Evolutionary conservation across 192 early-diverging fungal genomes (phyloP).

Genomic region (Oehlia diaphana): DNA sequence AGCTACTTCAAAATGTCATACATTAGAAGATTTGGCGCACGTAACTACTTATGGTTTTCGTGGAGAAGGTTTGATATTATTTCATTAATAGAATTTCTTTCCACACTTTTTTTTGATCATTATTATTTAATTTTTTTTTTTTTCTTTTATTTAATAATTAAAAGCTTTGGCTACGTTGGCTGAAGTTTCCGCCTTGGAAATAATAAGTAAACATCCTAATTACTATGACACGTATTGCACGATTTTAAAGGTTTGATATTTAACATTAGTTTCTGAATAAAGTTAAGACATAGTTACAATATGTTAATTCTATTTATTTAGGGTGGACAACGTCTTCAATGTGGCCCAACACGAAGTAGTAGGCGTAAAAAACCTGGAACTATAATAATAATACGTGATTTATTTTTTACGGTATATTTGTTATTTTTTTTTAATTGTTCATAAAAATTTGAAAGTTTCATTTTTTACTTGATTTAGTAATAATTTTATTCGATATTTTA

Average conservation of each 20-base stretch:
- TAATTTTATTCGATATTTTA: conserved; percentile 21
- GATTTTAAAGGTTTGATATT: conserved; percentile 40
- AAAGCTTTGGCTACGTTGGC: conserved; percentile 51
- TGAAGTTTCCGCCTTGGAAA: conserved; percentile 50
- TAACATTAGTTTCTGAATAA: background rate
- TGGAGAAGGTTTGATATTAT: conserved; percentile 61
- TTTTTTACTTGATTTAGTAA: background rate
- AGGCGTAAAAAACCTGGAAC: conserved; percentile 52
- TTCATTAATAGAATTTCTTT: background rate
- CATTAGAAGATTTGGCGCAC: conserved; percentile 39
- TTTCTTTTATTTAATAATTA: conserved; percentile 15
- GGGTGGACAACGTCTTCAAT: conserved; percentile 51
- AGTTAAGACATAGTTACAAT: background rate
- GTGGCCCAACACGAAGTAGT: conserved; percentile 39
- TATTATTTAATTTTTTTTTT: background rate
- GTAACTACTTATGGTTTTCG: conserved; percentile 63
- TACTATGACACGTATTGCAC: conserved; percentile 39
- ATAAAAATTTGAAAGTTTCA: background rate
- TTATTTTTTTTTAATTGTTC: background rate
- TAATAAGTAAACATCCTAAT: conserved; percentile 47
- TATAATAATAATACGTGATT: conserved; percentile 57
- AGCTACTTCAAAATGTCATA: conserved; percentile 63
- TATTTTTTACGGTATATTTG: conserved; percentile 64
- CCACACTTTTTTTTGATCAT: no score
- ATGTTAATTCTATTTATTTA: conserved; percentile 19